Base-by-base conservation (phyloP, 2,329 filamentous ascomycete species). In the Alternaria alternata region DNA sequence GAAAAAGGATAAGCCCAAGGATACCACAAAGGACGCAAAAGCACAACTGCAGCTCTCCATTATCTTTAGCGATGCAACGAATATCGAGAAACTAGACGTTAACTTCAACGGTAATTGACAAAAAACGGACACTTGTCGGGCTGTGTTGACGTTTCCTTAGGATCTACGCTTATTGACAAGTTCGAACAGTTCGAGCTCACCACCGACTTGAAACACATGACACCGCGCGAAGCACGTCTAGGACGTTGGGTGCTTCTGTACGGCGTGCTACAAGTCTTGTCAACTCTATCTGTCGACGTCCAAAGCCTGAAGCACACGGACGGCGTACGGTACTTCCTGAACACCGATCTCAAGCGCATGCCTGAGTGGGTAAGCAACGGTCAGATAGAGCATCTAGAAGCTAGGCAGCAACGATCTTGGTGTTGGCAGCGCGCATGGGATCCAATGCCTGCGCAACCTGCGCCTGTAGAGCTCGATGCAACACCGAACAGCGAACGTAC, bases 211-310 rank as follows among this genome's bases (percentile, higher is more conserved):
- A 71, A 71, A 39, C 67, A 67, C 20, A 62, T 70, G 34, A 73
- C 78, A 1, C 78, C 79, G 3, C 74, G 76, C 20, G 78, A 81
- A 64, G 79, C 79, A 36, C 79, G 80, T 18, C 75, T 81, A 30
- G 80, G 80, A 18, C 77, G 79, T 14, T 82, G 80, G 80, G 68
- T 82, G 22, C 75, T 81, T 7, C 65, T 82, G 26, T 81, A 81
- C 57, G 78, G 75, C 36, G 73, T 79, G 44, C 64, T 82, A 2
- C 80, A 82, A 64, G 70, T 79, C 8, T 72, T 82, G 4, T 79
- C 79, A 9, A 79, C 72, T 2, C 65, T 82, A 5, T 80, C 79
- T 11, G 79, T 81, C 54, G 80, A 81, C 53, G 75, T 78, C 0
- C 71, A 73, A 26, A 75, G 73, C 5, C 72, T 82, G 36, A 76